Evolutionary conservation across 805 yeast species (phyloP).

Genomic region (Monosporozyma siamensis): DNA sequence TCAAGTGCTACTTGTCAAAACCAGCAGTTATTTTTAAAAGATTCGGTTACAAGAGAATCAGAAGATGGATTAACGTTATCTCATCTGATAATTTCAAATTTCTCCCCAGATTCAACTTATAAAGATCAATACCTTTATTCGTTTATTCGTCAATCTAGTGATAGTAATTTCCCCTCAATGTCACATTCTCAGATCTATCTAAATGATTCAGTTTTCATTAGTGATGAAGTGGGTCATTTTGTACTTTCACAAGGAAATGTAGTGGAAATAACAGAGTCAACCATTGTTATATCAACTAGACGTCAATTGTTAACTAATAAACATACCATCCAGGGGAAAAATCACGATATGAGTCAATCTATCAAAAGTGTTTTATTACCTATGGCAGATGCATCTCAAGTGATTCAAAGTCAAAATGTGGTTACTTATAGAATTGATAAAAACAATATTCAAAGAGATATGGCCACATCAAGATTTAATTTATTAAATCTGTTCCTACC

Average conservation of each 20-base stretch:
- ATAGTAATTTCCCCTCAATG: constrained; percentile 13
- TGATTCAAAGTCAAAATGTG: constrained; percentile 30
- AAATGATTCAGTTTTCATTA: constrained; percentile 59
- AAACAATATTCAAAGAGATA: constrained; percentile 66
- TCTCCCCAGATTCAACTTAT: constrained; percentile 12
- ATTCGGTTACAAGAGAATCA: constrained; percentile 49
- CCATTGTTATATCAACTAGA: constrained; percentile 42
- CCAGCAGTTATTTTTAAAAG: constrained; percentile 50
- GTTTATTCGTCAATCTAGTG: constrained; percentile 33
- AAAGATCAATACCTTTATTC: constrained; percentile 36
- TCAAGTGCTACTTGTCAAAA: constrained; percentile 41
- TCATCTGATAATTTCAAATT: constrained; percentile 35
- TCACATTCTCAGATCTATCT: constrained; percentile 39
- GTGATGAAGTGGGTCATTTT: constrained; percentile 75
- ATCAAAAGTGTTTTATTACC: constrained; percentile 14
- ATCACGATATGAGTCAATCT: constrained; percentile 1
- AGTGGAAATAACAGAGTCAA: constrained; percentile 33
- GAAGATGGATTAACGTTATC: constrained; percentile 52
- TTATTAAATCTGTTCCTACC: constrained; percentile 55
- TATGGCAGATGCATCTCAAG: constrained; percentile 4
- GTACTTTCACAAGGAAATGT: constrained; percentile 60
- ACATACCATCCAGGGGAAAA: constrained; percentile 18
- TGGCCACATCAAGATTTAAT: constrained; percentile 71
- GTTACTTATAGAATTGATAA: constrained; percentile 60
- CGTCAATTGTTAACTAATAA: constrained; percentile 37